A percentile compares a stretch with the other conserved stretches of the same genome.
phyloP scores from a whole-genome alignment of 345 rosid species.

The Geranium brycei region DNA sequence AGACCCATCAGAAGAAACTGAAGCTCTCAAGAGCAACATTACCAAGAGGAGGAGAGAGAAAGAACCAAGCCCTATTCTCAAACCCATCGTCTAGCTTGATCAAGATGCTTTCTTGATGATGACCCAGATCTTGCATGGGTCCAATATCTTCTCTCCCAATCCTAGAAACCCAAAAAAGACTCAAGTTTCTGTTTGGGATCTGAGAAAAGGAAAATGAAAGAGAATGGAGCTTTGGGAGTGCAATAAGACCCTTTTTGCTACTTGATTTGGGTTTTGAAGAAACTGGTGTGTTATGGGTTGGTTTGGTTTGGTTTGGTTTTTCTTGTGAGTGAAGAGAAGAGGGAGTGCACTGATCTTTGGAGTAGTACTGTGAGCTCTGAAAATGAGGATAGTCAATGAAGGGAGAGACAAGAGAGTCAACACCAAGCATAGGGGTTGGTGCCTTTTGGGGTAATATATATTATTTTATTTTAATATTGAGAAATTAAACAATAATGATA shows the following conservation, averaged over 20 bases:
- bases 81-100: conserved; percentile 14
- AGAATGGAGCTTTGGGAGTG: not conserved
- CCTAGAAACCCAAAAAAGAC: not conserved
- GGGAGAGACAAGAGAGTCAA: conserved; percentile 11
- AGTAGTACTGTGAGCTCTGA: conserved; percentile 27
- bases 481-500: conserved; percentile 4
- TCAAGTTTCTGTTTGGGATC: conserved; percentile 8
- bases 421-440: conserved; percentile 27
- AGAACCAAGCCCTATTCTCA: conserved; percentile 16
- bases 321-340: not conserved
- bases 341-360: not conserved
- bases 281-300: not conserved
- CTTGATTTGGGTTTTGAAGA: not conserved
- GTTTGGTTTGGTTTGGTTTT: conserved; percentile 5
- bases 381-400: conserved; percentile 22
- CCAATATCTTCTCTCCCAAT: no score
- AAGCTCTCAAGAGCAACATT: conserved; percentile 11
- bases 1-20: conserved; percentile 8
- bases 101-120: not conserved
- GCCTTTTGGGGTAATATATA: conserved; percentile 7
- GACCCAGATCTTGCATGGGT: not conserved
- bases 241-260: not conserved
- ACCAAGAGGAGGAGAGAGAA: conserved; percentile 18
- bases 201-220: not conserved
- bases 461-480: not conserved